Percentiles rank a stretch among this genome's conserved stretches.
These are phyloP conservation scores for Chrysochromulina parva DNA, from an alignment of 78 protist species.

Conservation along the genomic window DNA sequence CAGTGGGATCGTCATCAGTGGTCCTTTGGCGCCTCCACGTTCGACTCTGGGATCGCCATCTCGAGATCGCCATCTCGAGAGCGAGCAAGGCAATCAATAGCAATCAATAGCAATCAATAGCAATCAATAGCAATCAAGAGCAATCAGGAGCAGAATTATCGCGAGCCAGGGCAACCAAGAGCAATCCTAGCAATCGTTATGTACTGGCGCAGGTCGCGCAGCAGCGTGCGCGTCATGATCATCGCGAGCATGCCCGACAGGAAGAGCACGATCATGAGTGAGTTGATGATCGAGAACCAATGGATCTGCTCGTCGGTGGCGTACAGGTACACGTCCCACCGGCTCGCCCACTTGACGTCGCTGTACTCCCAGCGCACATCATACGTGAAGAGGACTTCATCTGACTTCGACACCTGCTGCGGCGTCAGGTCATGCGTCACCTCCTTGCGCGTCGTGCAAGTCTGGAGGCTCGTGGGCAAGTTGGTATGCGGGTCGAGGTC, in stretches of 20 bases:
- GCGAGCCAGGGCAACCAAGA: neutral
- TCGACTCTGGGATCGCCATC: too few species aligned
- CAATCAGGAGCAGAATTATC: too few species aligned
- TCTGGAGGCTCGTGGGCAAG: neutral
- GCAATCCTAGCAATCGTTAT: neutral
- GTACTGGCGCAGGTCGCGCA: neutral
- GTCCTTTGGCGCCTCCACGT: too few species aligned
- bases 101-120: too few species aligned
- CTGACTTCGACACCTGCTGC: neutral
- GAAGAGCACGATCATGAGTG: slow-evolving; percentile 89
- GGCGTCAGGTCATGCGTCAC: slow-evolving; percentile 1
- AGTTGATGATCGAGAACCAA: slow-evolving; percentile 92
- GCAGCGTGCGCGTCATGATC: slow-evolving; percentile 40
- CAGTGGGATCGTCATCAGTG: too few species aligned
- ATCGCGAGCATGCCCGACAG: slow-evolving; percentile 65
- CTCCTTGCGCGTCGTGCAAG: neutral
- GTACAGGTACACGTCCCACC: slow-evolving; percentile 94
- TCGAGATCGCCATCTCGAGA: too few species aligned
- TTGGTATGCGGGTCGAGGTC: neutral
- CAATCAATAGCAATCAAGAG: too few species aligned
- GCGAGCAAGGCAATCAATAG: too few species aligned
- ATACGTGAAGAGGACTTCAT: slow-evolving; percentile 73
- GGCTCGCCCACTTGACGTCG: slow-evolving; percentile 79
- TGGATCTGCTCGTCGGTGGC: slow-evolving; percentile 54
- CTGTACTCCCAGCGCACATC: slow-evolving; percentile 66